These are phyloP conservation scores for Botrytis byssoidea DNA, from an alignment of 2,329 filamentous ascomycete genomes.

Conservation along the genomic window DNA sequence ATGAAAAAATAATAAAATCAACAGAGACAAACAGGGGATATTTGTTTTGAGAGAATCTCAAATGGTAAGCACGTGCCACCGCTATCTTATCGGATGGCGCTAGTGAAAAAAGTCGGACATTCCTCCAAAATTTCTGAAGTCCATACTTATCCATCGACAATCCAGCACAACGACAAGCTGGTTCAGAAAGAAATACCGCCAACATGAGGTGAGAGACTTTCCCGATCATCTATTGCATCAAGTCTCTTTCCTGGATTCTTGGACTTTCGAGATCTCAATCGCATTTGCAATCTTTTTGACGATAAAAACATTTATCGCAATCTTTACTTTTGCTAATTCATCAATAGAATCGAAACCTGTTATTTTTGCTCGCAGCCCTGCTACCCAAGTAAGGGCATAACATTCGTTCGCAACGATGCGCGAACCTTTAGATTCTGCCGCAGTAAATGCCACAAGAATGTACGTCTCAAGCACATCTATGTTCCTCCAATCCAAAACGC, in stretches of 20 bases:
- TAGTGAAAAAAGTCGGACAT: conserved; percentile 21
- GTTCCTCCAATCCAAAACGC: neutral
- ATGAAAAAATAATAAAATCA: neutral
- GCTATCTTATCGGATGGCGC: conserved; percentile 20
- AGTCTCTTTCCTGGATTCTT: too few relatives aligned
- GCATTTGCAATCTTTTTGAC: neutral
- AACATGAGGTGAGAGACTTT: conserved; percentile 21
- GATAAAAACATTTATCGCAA: neutral
- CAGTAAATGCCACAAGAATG: conserved; percentile 48
- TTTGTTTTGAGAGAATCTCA: neutral
- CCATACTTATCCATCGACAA: conserved; percentile 9
- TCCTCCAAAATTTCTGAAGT: conserved; percentile 21
- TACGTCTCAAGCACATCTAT: conserved; percentile 21
- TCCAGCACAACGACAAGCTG: conserved; percentile 21
- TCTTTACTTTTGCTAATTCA: conserved; percentile 6
- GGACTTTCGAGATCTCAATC: neutral
- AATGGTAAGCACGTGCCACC: conserved; percentile 15
- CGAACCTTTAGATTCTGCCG: conserved; percentile 58
- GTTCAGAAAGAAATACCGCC: conserved; percentile 10
- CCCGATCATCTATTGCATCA: neutral
- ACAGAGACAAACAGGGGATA: neutral
- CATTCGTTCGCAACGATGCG: conserved; percentile 42
- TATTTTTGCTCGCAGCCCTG: conserved; percentile 69
- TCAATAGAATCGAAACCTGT: conserved; percentile 27
- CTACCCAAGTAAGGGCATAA: conserved; percentile 62